phyloP scores from a whole-genome alignment of 352 stramenopile genomes.

The Phytopythium ostracodes region DNA sequence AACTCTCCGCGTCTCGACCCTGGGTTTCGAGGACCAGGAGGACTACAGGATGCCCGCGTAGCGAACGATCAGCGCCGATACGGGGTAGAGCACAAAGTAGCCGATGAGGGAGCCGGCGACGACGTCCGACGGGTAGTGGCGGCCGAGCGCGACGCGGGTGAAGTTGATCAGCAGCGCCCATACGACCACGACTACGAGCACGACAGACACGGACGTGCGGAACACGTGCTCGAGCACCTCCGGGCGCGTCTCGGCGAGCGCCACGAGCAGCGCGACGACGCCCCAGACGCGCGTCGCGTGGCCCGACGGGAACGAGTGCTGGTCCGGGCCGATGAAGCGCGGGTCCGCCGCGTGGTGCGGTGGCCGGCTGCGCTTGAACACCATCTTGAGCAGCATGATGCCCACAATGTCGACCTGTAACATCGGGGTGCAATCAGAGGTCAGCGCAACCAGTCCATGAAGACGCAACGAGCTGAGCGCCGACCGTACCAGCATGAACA shows the following conservation, averaged over 20 bases:
- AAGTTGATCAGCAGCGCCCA: conserved; percentile 76
- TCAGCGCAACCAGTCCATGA: neutral
- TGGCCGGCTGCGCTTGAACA: conserved; percentile 67
- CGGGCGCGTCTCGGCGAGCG: conserved; percentile 47
- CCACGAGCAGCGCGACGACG: conserved; percentile 60
- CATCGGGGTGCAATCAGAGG: too few relatives aligned
- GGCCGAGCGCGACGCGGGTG: conserved; percentile 73
- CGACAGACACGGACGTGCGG: conserved; percentile 29
- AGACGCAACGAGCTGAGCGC: neutral
- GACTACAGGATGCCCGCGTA: conserved; percentile 21
- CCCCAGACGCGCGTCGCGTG: conserved; percentile 76
- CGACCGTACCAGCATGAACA: conserved; percentile 20
- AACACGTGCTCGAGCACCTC: conserved; percentile 48
- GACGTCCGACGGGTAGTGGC: conserved; percentile 82
- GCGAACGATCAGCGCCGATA: conserved; percentile 34
- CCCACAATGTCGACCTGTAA: conserved; percentile 75
- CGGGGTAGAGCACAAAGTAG: conserved; percentile 53
- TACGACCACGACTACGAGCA: conserved; percentile 31
- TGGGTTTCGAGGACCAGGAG: neutral
- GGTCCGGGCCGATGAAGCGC: conserved; percentile 76
- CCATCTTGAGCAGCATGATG: conserved; percentile 74
- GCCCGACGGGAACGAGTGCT: conserved; percentile 85
- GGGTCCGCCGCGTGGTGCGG: conserved; percentile 70
- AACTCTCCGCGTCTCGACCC: neutral
- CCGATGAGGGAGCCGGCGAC: conserved; percentile 60